Base-by-base conservation (phyloP, 2,329 filamentous ascomycete genomes). In the Colletotrichum trifolii region DNA sequence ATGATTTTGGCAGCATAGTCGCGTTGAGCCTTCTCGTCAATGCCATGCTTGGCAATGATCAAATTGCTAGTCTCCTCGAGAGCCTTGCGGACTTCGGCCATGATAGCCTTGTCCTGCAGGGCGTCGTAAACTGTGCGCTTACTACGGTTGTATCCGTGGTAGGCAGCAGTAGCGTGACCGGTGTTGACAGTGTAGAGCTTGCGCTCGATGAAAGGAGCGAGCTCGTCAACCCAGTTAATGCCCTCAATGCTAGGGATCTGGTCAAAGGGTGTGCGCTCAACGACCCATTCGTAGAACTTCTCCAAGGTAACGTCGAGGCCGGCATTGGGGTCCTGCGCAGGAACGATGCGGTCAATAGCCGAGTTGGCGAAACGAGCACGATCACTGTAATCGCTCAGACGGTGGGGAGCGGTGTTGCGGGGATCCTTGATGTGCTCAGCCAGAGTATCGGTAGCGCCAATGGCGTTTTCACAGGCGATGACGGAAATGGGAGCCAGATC, bases 131-230 rank as follows among this genome's bases (percentile, higher is more conserved):
- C 93, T 66, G 91, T 96, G 74, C 87, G 85, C 85, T 96, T 95
- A 75, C 92, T 89, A 70, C 89, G 87, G 81, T 94, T 87, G 86
- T 97, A 92, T 60, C 94, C 95, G 79, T 96, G 94, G 87, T 98
- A 98, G 66, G 96, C 95, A 17, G 94, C 94, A 8, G 95, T 97
- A 66, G 96, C 96, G 77, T 99, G 96, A 60, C 94, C 92, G 25
- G 96, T 99, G 87, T 99, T 99, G 86, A 99, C 95, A 25, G 96
- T 99, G 86, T 94, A 99, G 69, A 99, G 90, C 87, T 99, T 99
- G 79, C 96, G 94, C 89, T 99, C 96, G 74, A 99, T 98, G 83
- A 95, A 99, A 63, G 96, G 96, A 75, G 90, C 87, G 36, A 99
- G 88, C 81, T 98, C 86, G 69, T 93, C 89, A 65, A 98, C 96